A percentile compares a stretch with the other conserved stretches of the same genome.
These are phyloP conservation scores for Alnus glutinosa DNA, from an alignment of 306 rosid species.

Conservation along the genomic window DNA sequence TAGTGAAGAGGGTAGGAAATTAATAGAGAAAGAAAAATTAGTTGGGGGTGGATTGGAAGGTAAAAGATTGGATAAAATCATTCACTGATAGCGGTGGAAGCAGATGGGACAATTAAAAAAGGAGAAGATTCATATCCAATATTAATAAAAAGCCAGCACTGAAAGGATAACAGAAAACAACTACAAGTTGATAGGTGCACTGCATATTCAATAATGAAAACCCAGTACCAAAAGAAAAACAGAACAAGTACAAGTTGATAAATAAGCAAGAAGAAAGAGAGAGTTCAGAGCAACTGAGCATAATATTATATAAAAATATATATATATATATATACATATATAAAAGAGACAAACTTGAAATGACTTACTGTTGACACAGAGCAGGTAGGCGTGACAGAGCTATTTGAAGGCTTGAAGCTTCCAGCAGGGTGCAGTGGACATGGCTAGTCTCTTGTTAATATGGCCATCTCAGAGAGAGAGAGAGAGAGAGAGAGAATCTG, in stretches of 20 bases:
- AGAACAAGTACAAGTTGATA: background rate
- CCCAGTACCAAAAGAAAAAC: background rate
- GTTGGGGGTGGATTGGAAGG: constrained; percentile 6
- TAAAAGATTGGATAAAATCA: background rate
- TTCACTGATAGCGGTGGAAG: constrained; percentile 29
- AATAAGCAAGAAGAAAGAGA: constrained; percentile 16
- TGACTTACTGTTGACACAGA: constrained; percentile 56
- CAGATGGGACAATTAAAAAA: constrained; percentile 33
- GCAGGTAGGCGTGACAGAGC: constrained; percentile 36
- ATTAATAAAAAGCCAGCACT: background rate
- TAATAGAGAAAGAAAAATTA: background rate
- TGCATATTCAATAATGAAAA: constrained; percentile 12
- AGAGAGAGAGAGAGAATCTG: constrained; percentile 9
- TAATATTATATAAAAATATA: background rate
- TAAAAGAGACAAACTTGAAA: constrained; percentile 20
- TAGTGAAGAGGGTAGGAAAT: constrained; percentile 16
- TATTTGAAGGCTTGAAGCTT: constrained; percentile 50
- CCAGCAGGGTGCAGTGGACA: constrained; percentile 22
- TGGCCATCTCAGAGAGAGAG: constrained; percentile 15
- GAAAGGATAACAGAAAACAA: background rate
- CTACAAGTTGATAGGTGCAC: constrained; percentile 28
- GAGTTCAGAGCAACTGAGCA: constrained; percentile 21
- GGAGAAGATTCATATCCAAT: constrained; percentile 37
- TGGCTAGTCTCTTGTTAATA: constrained; percentile 15
- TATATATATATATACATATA: too few species aligned